Evolutionary conservation across 108 stramenopile genomes (phyloP), one percentile per base, ranked within the genome.

Genomic region (Pseudonitzschia multistriata): DNA sequence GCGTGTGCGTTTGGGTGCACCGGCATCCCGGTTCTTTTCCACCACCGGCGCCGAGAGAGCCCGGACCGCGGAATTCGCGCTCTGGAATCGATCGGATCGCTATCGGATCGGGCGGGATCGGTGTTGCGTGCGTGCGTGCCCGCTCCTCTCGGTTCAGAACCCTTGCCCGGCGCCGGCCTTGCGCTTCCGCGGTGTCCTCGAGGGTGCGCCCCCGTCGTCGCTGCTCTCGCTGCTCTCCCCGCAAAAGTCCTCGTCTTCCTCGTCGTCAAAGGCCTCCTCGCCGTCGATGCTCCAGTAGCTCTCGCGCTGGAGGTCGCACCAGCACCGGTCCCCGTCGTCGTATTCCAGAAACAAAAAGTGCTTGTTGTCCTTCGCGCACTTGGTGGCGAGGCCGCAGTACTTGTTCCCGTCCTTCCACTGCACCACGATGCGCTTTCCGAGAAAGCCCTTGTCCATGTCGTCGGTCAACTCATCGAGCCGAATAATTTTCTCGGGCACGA

Each of bases 311-410:
- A 64, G 63, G n/a, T 64, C 42, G 22, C 42, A 64, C 63, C 63
- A 64, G 22, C 63, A 64, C 39, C 47, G n/a, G 34, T 64, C 63
- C 1, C 63, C 63, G 17, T 64, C 63, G 40, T 64, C 63, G 34
- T 64, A 64, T 45, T 64, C 63, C 6, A 64, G 17, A 1, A 64
- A 64, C 5, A 64, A 39, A 45, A 64, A 64, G 0, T 64, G 28
- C 22, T 64, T 64, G 2, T 64, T 64, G 40, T 40, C 28, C 25
- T 28, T 47, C 5, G 34, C 3, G 27, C 33, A 28, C 22, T 45
- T 64, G 14, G 63, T 64, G 8, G 34, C 63, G 28, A 64, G 27
- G 5, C 63, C 63, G 37, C 28, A 31, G 17, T 64, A 64, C 24
- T 64, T 30, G 28, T 47, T 40, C 0, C 63, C 63, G 28, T 64